phyloP scores from a whole-genome alignment of 805 yeast species.

The Saccharomycopsis guyanensis region DNA sequence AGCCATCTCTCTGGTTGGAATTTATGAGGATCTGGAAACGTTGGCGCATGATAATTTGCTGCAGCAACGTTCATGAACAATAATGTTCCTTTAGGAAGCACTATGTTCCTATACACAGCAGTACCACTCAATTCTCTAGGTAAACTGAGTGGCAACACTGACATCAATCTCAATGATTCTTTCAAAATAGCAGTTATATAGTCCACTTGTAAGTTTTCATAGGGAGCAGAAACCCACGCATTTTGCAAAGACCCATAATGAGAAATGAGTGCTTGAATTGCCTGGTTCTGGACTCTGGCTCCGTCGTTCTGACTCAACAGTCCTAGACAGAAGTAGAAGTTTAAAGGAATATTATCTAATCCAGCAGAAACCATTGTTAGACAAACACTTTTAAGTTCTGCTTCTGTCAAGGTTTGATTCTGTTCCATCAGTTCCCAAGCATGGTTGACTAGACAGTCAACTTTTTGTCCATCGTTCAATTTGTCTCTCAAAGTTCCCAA shows the following conservation, averaged over 20 bases:
- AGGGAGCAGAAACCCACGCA: conserved; percentile 32
- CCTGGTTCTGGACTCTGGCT: conserved; percentile 35
- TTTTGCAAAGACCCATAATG: conserved; percentile 27
- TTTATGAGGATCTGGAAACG: conserved; percentile 36
- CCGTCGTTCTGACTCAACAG: conserved; percentile 42
- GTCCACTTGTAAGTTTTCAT: conserved; percentile 32
- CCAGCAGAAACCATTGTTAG: conserved; percentile 78
- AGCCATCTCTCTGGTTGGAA: conserved; percentile 52
- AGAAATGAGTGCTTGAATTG: conserved; percentile 34
- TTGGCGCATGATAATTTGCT: conserved; percentile 53
- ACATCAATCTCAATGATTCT: conserved; percentile 54
- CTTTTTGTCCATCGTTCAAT: conserved; percentile 24
- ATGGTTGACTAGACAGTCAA: conserved; percentile 30
- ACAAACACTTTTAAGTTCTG: conserved; percentile 53
- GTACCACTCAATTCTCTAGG: conserved; percentile 54
- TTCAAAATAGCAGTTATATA: conserved; percentile 51
- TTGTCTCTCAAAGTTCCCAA: conserved; percentile 25
- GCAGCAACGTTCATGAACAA: conserved; percentile 63
- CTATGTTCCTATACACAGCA: conserved; percentile 33
- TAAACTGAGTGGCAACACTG: conserved; percentile 60
- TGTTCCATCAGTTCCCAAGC: conserved; percentile 19
- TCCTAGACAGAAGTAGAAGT: conserved; percentile 52
- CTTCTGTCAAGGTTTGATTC: conserved; percentile 25
- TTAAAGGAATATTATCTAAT: conserved; percentile 61
- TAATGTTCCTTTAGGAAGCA: conserved; percentile 49